Base-by-base conservation (phyloP, 768 basidiomycete genomes). In the Hygrophoropsis aurantiaca region DNA sequence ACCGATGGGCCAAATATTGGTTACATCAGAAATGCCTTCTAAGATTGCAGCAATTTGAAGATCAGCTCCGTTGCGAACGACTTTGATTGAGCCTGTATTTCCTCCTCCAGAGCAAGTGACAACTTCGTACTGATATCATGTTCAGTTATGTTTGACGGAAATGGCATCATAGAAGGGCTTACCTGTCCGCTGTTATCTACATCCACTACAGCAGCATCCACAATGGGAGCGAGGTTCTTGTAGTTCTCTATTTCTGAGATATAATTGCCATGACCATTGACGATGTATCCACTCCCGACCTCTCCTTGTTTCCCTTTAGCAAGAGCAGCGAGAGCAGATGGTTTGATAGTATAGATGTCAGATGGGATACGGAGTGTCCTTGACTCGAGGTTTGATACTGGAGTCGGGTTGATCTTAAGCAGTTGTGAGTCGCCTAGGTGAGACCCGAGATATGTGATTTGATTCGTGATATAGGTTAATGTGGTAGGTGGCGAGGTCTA, bases 71-170 rank as follows among this genome's bases (percentile, higher is more conserved):
- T 82, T 89, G 50, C 89, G 75, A 16, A 97, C 75, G 24, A 93
- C 66, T 40, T 86, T 84, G 13, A 97, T 57, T 9, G 85, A 82
- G 2, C 94, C 93, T 2, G 82, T 79, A 51, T 81, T 90, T 40
- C 75, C 75, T 2, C 81, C 87, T 5, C 94, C 94, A 3, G 90
- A 94, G 57, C 89, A 90, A 1, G 91, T 90, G 4, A 95, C 81
- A 34, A 94, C 79, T 62, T 88, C 84, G n/a, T 72, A 74, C 87
- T 93, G 52, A 19, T 3, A 41, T 24, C 38, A 11, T 33, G 15
- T 18, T 55, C 4, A 47, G 23, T 15, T 18, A 25, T 21, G 1
- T 18, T 25, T 3, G 9, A 11, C 20, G 43, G 34, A 24, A 13
- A 34, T 16, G 23, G 13, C 33, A 5, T 5, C 13, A 15, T 30